Evolutionary conservation across 1,139 yeast genomes (phyloP), one percentile per base, ranked within the genome.

Genomic region (Candida buenavistaensis): DNA sequence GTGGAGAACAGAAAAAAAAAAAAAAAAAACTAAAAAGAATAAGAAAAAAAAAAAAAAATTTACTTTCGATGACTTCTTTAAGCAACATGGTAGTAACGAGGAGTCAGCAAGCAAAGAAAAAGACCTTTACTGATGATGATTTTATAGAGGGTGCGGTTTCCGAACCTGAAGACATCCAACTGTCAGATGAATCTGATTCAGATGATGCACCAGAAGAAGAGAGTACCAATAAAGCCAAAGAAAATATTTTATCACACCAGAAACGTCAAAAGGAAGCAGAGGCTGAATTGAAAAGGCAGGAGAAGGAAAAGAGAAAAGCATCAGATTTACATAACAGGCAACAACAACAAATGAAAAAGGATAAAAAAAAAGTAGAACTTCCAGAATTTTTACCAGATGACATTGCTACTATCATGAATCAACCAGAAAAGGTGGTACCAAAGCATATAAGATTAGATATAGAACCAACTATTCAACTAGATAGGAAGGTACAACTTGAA

Each of bases 321-420:
- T 68, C 66, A 44, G 72, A 77, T 47, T 57, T 62, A 39, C 62
- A 59, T 33, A 72, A 71, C 47, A 63, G 68, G 43, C 75, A 77
- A 49, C 81, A 78, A 50, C 67, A 68, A 43, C 63, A 66, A 41
- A 52, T 52, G 20, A 61, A 41, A 28, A 34, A 31, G 51, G 55
- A 29, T 32, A 54, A 28, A 43, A 44, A 25, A 45, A 45, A 17
- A 6, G 57, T 56, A 4, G 67, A 58, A 16, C 52, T 74, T 28
- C 80, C 80, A 0, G 80, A 76, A 28, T 58, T 62, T 26, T 64
- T 77, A 40, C 80, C 81, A 0, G 74, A 65, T 19, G 77, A 74
- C 20, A 33, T 27, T 53, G 75, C 16, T 47, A 73, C 35, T 64
- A 68, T 46, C 48, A 62, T 30, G 40, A 57, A 33, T 44, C 51